These are phyloP conservation scores for Pyricularia grisea DNA, from an alignment of 2,329 filamentous ascomycete species.

Conservation along the genomic window DNA sequence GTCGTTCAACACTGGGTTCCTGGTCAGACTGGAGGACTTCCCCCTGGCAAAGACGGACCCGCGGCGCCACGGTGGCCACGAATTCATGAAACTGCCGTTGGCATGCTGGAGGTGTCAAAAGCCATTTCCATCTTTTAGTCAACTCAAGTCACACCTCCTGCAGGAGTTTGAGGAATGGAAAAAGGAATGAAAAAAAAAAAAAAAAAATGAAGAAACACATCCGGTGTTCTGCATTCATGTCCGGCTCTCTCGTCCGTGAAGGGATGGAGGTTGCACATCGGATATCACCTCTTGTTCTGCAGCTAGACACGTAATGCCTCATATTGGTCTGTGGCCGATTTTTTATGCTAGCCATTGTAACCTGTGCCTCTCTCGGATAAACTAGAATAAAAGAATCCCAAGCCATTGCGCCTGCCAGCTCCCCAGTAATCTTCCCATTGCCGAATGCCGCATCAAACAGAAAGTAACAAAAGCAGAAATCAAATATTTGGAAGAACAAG, in stretches of 20 bases:
- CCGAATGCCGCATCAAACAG: not conserved
- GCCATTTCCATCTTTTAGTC: conserved; percentile 50
- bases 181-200: conserved; percentile 19
- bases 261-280: not conserved
- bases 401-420: not conserved
- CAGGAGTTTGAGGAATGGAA: conserved; percentile 47
- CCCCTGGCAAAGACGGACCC: conserved; percentile 60
- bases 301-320: not conserved
- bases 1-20: conserved; percentile 79
- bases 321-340: not conserved
- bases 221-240: not conserved
- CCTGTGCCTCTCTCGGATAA: not conserved
- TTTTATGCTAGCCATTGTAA: not conserved
- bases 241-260: not conserved
- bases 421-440: not conserved
- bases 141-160: conserved; percentile 61
- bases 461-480: not conserved
- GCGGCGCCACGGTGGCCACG: conserved; percentile 25
- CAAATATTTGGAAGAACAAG: not conserved
- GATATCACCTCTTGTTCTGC: not conserved
- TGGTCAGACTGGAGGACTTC: conserved; percentile 71
- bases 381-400: not conserved
- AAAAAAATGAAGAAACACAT: no score
- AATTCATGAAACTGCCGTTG: conserved; percentile 38
- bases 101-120: conserved; percentile 76